Evolutionary conservation across 192 early-diverging fungal genomes (phyloP).

Genomic region (Gonapodya prolifera): DNA sequence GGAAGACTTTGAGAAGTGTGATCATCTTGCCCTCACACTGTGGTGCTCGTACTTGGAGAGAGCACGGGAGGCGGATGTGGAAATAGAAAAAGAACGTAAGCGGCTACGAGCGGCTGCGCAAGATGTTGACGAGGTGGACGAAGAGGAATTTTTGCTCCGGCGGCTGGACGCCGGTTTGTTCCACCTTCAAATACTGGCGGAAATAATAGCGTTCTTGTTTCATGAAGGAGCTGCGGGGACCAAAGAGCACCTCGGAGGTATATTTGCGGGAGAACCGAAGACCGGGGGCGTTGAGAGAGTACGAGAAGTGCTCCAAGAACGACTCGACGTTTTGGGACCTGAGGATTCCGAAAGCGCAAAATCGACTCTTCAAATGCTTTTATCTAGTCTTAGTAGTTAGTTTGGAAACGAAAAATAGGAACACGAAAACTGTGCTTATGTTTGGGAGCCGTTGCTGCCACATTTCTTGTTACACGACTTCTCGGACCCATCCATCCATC

Average conservation of each 20-base stretch:
- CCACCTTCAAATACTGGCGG: conserved; percentile 43
- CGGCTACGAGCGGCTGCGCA: conserved; percentile 22
- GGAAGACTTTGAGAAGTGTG: conserved; percentile 66
- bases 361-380: background rate
- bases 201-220: conserved; percentile 7
- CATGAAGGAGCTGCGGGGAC: background rate
- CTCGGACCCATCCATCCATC: background rate
- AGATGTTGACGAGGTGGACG: conserved; percentile 37
- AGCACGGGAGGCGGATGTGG: conserved; percentile 50
- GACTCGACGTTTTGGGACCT: background rate
- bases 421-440: no score
- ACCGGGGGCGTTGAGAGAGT: background rate
- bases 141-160: conserved; percentile 51
- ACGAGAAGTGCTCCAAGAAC: background rate
- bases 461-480: no score
- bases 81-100: conserved; percentile 36
- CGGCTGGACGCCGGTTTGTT: conserved; percentile 73
- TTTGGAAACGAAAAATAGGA: no score
- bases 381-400: background rate
- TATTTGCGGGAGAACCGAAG: background rate
- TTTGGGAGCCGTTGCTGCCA: no score
- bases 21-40: conserved; percentile 45
- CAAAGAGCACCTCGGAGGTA: background rate
- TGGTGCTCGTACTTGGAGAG: conserved; percentile 40
- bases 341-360: background rate